phyloP scores from a whole-genome alignment of 306 rosid genomes.

The Quercus dentata region DNA sequence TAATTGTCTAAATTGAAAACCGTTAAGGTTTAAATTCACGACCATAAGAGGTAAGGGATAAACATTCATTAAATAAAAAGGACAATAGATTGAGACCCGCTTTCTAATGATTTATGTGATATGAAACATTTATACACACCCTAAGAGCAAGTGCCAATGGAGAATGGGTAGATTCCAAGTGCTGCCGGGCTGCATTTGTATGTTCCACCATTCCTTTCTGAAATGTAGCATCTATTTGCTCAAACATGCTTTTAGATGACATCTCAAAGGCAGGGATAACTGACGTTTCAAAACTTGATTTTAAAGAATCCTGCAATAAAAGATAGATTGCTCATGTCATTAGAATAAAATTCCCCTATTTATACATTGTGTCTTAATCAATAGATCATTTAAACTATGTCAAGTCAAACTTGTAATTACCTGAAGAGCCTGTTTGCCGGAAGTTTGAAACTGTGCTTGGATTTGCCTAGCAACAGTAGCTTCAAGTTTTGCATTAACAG shows the following conservation, averaged over 20 bases:
- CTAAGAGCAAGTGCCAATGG: conserved; percentile 79
- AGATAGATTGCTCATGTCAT: conserved; percentile 10
- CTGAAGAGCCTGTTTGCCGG: conserved; percentile 97
- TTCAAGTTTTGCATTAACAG: conserved; percentile 82
- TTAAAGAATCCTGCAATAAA: conserved; percentile 67
- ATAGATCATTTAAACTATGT: conserved; percentile 8
- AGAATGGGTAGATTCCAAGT: conserved; percentile 71
- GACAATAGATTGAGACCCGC: background rate
- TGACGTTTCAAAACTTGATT: conserved; percentile 73
- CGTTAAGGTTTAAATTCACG: background rate
- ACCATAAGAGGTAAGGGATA: background rate
- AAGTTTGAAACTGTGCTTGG: conserved; percentile 96
- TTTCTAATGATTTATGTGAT: background rate
- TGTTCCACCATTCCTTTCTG: conserved; percentile 97
- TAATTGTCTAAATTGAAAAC: background rate
- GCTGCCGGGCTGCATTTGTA: conserved; percentile 71
- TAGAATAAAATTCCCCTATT: conserved; percentile 3
- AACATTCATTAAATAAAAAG: background rate
- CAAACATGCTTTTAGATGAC: conserved; percentile 95
- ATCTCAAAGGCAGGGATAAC: conserved; percentile 88
- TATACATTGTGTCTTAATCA: background rate
- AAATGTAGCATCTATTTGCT: conserved; percentile 89
- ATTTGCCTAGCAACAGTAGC: conserved; percentile 93
- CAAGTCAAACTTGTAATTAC: conserved; percentile 31
- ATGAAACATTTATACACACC: conserved; percentile 41